phyloP scores from a whole-genome alignment of 805 yeast genomes.

The Nakazawaea ambrosiae region DNA sequence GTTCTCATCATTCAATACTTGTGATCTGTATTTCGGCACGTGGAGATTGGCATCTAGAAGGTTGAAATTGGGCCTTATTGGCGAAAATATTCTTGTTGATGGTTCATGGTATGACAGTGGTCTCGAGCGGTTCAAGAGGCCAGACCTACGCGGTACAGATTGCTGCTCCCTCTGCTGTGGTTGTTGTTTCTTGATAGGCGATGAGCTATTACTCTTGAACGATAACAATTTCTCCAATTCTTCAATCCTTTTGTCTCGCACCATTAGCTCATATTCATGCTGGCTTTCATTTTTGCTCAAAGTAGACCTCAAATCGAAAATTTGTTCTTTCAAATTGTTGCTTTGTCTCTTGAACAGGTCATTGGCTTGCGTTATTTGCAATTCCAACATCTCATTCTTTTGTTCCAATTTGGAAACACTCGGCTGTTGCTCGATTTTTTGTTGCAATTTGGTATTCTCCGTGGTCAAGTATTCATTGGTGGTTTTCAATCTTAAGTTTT shows the following conservation, averaged over 20 bases:
- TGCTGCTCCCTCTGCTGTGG: no score
- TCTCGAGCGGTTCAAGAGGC: constrained; percentile 1
- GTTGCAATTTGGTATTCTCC: background rate
- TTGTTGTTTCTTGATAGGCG: background rate
- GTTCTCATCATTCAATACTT: constrained; percentile 2
- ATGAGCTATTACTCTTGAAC: background rate
- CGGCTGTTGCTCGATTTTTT: background rate
- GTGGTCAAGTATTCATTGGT: constrained; percentile 2
- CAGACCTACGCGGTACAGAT: no score
- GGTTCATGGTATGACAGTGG: constrained; percentile 8
- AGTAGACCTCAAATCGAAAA: constrained; percentile 7
- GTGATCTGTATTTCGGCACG: constrained; percentile 1
- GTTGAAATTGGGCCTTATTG: constrained; percentile 1
- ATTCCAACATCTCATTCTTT: constrained; percentile 9
- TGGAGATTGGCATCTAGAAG: background rate
- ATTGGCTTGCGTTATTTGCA: constrained; percentile 7
- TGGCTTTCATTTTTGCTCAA: constrained; percentile 24
- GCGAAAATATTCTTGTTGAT: constrained; percentile 3
- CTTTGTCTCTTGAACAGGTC: constrained; percentile 8
- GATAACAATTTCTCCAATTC: constrained; percentile 20
- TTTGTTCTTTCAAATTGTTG: constrained; percentile 10
- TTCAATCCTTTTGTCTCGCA: constrained; percentile 19
- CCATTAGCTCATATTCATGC: constrained; percentile 17
- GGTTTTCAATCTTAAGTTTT: constrained; percentile 8
- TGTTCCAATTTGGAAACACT: background rate